These are phyloP conservation scores for Harringtonia aguacate DNA, from an alignment of 2,329 filamentous ascomycete species.

Conservation along the genomic window DNA sequence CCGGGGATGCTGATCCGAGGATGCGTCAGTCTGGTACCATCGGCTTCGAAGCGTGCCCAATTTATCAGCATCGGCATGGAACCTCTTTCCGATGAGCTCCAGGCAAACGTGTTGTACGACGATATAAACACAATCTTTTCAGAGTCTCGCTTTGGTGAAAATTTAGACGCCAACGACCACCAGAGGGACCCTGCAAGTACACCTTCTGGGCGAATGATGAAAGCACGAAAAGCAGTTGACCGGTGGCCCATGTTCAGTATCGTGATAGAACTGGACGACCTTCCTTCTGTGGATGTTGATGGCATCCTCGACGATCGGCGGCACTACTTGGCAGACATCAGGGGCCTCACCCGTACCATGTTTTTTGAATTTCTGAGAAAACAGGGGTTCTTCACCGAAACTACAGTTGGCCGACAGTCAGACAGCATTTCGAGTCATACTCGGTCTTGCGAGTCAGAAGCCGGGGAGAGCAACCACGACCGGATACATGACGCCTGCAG, in stretches of 20 bases:
- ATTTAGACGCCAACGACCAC: not conserved
- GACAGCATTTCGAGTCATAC: no score
- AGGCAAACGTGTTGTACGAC: constrained; percentile 59
- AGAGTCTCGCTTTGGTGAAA: constrained; percentile 63
- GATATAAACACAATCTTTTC: constrained; percentile 69
- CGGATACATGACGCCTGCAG: no score
- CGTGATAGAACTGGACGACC: constrained; percentile 40
- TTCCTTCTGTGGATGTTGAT: constrained; percentile 19
- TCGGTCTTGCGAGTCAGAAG: no score
- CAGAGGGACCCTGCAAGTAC: constrained; percentile 13
- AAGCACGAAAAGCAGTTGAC: constrained; percentile 58
- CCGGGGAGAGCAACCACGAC: not conserved
- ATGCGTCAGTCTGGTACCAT: constrained; percentile 59
- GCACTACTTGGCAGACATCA: constrained; percentile 41
- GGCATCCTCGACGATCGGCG: constrained; percentile 33
- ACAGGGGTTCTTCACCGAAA: constrained; percentile 31
- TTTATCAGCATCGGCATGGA: constrained; percentile 71
- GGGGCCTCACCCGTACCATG: constrained; percentile 57
- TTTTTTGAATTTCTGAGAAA: constrained; percentile 65
- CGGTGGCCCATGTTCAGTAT: constrained; percentile 85
- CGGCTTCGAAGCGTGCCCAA: constrained; percentile 61
- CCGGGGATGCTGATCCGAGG: constrained; percentile 53
- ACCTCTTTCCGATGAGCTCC: constrained; percentile 46
- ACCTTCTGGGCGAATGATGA: no score
- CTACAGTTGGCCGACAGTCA: no score